Conservation (phyloP, 2,329 filamentous ascomycete genomes). For the Diplodia mutila region DNA sequence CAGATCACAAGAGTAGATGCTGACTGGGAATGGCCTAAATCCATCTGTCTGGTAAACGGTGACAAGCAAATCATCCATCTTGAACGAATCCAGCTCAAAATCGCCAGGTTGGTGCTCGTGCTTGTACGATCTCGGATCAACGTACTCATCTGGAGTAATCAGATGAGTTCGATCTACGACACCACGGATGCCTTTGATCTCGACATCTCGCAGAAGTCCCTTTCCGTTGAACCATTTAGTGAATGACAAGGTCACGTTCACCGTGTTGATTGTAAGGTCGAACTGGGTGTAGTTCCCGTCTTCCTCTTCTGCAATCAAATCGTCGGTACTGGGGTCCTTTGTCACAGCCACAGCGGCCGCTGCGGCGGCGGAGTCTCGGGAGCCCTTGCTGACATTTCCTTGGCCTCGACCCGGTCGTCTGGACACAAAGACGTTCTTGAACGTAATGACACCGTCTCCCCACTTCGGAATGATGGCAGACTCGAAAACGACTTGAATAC, state of each 20-base stretch:
- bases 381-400: constrained; percentile 89
- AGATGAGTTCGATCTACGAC: constrained; percentile 90
- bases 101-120: constrained; percentile 89
- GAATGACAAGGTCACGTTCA: constrained; percentile 96
- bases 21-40: constrained; percentile 94
- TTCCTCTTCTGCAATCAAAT: constrained; percentile 63
- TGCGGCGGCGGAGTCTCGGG: constrained; percentile 79
- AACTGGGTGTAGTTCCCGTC: constrained; percentile 98
- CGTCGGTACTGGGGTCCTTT: constrained; percentile 46
- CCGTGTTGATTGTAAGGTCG: constrained; percentile 89
- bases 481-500: constrained; percentile 93
- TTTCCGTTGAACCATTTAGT: constrained; percentile 99
- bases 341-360: constrained; percentile 73
- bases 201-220: constrained; percentile 86
- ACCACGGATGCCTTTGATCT: constrained; percentile 89
- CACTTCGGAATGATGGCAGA: constrained; percentile 97
- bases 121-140: constrained; percentile 84
- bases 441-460: constrained; percentile 92
- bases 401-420: constrained; percentile 80
- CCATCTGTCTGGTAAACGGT: constrained; percentile 87
- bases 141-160: constrained; percentile 66
- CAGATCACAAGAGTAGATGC: constrained; percentile 93
- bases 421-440: constrained; percentile 95
- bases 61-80: constrained; percentile 88
- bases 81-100: constrained; percentile 97